Base-by-base conservation (phyloP, 805 yeast genomes). In the Saccharomycopsis olivae region DNA sequence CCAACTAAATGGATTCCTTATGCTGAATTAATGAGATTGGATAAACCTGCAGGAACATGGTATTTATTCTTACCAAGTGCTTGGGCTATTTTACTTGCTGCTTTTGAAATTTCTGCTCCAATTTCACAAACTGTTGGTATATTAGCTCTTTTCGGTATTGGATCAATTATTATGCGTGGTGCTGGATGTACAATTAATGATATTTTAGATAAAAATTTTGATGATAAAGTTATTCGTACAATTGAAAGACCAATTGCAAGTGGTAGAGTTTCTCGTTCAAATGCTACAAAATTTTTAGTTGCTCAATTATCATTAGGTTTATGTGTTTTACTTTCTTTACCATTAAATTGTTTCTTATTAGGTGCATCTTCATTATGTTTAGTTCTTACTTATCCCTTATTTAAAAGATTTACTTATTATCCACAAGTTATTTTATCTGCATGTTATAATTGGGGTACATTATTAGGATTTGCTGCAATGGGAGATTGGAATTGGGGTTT, bases 151-250 rank as follows among this genome's bases (percentile, higher is more conserved):
- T 92, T 87, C 55, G 77, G 89, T 3, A 65, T 80, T 3, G 99
- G 99, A 11, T 73, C 96, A 0, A 53, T 88, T 29, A 68, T 89
- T 14, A 92, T 94, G 95, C 72, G 99, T 58, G 96, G 97, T 20
- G 96, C 96, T 1, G 99, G 98, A 0, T 92, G 99, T 57, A 88
- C 95, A 0, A 78, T 92, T 40, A 92, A 92, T 56, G 99, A 92
- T 59, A 65, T 89, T 33, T 65, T 79, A 55, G 99, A 92, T 56
- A 65, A 86, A 39, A 68, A 89, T 44, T 65, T 88, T 36, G 99
- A 92, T 53, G 68, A 71, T 47, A 72, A 86, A 57, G 98, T 92
- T 3, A 80, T 81, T 6, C 71, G 99, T 48, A 89, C 97, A 2
- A 72, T 78, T 36, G 85, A 78, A 53, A 67, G 99, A 53, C 99